phyloP scores from a whole-genome alignment of 495 filamentous ascomycete species.

The Penicillium ucsense region DNA sequence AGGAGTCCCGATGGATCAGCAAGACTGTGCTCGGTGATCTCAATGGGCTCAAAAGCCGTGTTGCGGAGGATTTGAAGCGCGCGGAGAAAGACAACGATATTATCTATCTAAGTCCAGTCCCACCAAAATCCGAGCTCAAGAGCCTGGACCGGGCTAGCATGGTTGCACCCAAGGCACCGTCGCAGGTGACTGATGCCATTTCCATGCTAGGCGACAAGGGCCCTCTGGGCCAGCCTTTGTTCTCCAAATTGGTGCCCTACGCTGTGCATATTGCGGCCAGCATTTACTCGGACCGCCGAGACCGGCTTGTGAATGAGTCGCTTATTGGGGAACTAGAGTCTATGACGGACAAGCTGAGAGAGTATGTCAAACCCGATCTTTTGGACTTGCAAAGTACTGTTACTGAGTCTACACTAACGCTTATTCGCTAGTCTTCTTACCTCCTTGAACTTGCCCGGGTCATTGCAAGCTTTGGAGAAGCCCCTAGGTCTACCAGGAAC shows the following conservation, averaged over 20 bases:
- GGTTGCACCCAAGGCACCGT: constrained; percentile 71
- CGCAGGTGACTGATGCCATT: constrained; percentile 71
- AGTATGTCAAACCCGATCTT: constrained; percentile 28
- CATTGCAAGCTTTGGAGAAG: constrained; percentile 89
- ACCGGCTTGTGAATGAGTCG: constrained; percentile 74
- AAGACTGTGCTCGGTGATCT: constrained; percentile 75
- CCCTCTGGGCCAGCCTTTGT: constrained; percentile 73
- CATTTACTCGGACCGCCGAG: constrained; percentile 87
- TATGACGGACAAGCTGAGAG: constrained; percentile 70
- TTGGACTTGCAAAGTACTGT: not conserved
- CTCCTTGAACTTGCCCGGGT: constrained; percentile 83
- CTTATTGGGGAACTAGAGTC: constrained; percentile 79
- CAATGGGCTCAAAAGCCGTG: constrained; percentile 69
- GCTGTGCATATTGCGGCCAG: constrained; percentile 90
- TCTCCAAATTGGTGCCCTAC: constrained; percentile 88
- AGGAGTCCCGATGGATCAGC: constrained; percentile 77
- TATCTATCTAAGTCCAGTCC: constrained; percentile 79
- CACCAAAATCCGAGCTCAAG: constrained; percentile 80
- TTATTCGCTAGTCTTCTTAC: constrained; percentile 46
- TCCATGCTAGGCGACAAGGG: constrained; percentile 70
- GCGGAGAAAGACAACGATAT: constrained; percentile 95
- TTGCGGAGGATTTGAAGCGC: constrained; percentile 78
- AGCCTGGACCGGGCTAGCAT: constrained; percentile 79
- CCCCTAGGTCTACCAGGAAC: constrained; percentile 83
- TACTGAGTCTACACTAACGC: constrained; percentile 2